Evolutionary conservation across 108 stramenopile genomes (phyloP), one percentile per base, ranked within the genome.

Genomic region (Pseudonitzschia pungens): DNA sequence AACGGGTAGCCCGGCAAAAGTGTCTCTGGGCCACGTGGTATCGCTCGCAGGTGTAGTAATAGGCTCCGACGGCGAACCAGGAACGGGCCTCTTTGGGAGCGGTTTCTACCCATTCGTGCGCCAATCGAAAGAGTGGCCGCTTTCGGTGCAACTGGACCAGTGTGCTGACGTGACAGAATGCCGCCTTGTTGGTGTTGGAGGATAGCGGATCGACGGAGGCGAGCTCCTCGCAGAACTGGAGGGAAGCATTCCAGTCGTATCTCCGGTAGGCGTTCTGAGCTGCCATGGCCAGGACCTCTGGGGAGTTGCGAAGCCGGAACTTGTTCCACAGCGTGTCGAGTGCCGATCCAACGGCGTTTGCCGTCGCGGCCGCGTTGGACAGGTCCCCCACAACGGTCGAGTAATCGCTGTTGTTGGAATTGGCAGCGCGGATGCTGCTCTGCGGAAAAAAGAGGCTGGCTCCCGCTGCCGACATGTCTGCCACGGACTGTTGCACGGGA

Each of bases 1-100:
- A 64, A 29, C 96, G 80, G 12, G 93, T 90, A 7, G 94, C 92
- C 68, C 95, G 87, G 73, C 91, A 92, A 74, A 96, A 97, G 80
- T 96, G 93, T 12, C 96, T 78, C 68, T 97, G 97, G 0, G 98
- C 96, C 20, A 92, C 77, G 66, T 97, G 97, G 76, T 89, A 91
- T 16, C 94, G 93, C 31, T 77, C 81, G 64, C 94, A 91, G 33
- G 80, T 62, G 74, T 86, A 90, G 70, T 99, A 98, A 82, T 99
- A 99, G 74, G 90, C 90, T 20, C 92, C 98, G 4, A 98, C 96
- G 31, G 95, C 97, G 74, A 91, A 97, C 97, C 96, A 97, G 7
- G 92, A 80, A 15, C 82, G 58, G 2, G 96, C 93, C 44, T 86
- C 73, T 52, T 89, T 90, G 10, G 97, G 96, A 27, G 85, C 70